phyloP scores from a whole-genome alignment of 2,329 filamentous ascomycete species.

The Acarospora socialis region DNA sequence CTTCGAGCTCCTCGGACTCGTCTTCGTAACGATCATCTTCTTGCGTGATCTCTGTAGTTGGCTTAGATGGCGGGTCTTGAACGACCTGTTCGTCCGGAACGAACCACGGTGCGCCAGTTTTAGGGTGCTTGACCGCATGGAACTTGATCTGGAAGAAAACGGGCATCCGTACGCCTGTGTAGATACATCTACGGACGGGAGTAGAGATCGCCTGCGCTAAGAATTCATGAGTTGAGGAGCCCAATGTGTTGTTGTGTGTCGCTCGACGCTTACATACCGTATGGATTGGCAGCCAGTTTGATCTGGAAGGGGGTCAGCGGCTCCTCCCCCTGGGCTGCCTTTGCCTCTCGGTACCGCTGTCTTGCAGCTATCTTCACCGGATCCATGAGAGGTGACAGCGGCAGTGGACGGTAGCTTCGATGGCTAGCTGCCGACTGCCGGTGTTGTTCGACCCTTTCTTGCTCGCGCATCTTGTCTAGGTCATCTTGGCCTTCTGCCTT shows the following conservation, averaged over 20 bases:
- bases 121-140: slow-evolving; percentile 9
- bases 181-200: slow-evolving; percentile 9
- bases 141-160: slow-evolving; percentile 10
- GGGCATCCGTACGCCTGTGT: slow-evolving; percentile 11
- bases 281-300: slow-evolving; percentile 11
- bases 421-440: too few species aligned
- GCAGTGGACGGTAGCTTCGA: too few species aligned
- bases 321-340: slow-evolving; percentile 7
- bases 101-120: slow-evolving; percentile 13
- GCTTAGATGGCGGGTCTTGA: slow-evolving; percentile 6
- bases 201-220: slow-evolving; percentile 11
- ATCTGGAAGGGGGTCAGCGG: neutral
- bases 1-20: neutral
- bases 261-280: slow-evolving; percentile 9
- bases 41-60: neutral
- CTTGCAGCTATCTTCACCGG: slow-evolving; percentile 7
- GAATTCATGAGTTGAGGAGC: too few species aligned
- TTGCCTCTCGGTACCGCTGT: slow-evolving; percentile 6
- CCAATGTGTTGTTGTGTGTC: too few species aligned
- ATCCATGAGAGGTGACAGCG: slow-evolving; percentile 9
- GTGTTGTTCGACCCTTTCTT: too few species aligned
- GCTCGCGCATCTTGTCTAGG: too few species aligned
- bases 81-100: too few species aligned
- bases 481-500: too few species aligned
- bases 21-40: neutral